Evolutionary conservation across 1,284 basidiomycete species (phyloP), one percentile per base, ranked within the genome.

Genomic region (Volvariella volvacea): DNA sequence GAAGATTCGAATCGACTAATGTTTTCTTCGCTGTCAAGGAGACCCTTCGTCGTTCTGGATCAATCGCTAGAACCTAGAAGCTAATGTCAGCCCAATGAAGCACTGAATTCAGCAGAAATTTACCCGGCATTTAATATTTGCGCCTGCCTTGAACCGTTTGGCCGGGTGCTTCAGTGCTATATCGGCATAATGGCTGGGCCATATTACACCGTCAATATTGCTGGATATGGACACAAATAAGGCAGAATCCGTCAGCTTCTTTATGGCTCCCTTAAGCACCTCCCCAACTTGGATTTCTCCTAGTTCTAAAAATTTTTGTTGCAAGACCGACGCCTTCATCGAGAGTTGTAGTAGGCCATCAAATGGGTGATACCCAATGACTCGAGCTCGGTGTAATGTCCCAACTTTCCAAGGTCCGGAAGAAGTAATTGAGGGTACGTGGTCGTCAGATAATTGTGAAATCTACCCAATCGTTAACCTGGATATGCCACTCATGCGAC

Each of bases 101-200:
- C 12, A 41, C 21, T 33, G 25, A 8, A 20, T 1, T 34, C 42
- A 44, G 25, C 6, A 6, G 43, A 32, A 8, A 67, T 80, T 20
- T 64, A 92, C 90, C 44, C 88, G 71, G 52, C 92, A 94, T 66
- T 91, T 97, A 64, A 99, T 86, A 40, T 63, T 78, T 3, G 77
- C 73, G 22, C 92, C 94, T 12, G 77, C 70, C 61, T 92, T 95
- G 73, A 96, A 99, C 51, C 88, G 81, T 66, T 88, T 92, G 52
- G 91, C 81, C 19, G 93, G 93, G 57, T 96, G 88, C 59, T 93
- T 96, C 52, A 99, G 74, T 28, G 71, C 66, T 56, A 99, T 93
- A 60, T 98, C 94, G 22, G 96, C 91, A 63, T 92, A 99, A 64
- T 99, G 96, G 52, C 83, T 76, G 0, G 95, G 93, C 84, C 92